These are phyloP conservation scores for Pyricularia pennisetigena DNA, from an alignment of 2,329 filamentous ascomycete species.

Conservation along the genomic window DNA sequence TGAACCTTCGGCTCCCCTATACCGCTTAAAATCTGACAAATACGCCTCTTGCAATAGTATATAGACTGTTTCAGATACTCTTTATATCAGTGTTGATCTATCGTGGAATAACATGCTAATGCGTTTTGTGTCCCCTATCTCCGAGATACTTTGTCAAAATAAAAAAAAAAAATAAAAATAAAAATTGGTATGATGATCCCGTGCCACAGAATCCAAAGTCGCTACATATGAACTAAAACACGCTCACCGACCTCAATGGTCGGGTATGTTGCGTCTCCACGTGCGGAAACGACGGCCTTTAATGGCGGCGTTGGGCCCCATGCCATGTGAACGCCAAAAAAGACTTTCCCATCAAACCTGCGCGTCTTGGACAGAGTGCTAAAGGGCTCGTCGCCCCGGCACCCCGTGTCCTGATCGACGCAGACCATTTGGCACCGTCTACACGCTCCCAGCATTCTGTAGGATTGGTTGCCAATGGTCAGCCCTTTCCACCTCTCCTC, in stretches of 20 bases:
- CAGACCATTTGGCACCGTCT: slow-evolving; percentile 94
- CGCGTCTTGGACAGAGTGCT: slow-evolving; percentile 81
- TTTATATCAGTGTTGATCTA: too few relatives aligned
- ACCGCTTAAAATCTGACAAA: too few relatives aligned
- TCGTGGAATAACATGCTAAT: background rate
- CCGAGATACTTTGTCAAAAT: background rate
- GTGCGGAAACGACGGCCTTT: slow-evolving; percentile 5
- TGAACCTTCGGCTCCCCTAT: too few relatives aligned
- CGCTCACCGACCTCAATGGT: slow-evolving; percentile 41
- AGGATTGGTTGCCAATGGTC: slow-evolving; percentile 50
- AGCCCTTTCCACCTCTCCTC: slow-evolving; percentile 72
- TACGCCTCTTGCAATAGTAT: too few relatives aligned
- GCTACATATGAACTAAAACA: slow-evolving; percentile 17
- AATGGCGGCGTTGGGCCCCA: slow-evolving; percentile 21
- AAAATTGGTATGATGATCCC: accelerated
- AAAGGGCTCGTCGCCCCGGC: slow-evolving; percentile 76
- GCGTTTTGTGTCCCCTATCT: background rate
- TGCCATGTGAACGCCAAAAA: slow-evolving; percentile 77
- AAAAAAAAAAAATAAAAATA: too few relatives aligned
- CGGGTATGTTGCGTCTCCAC: slow-evolving; percentile 23
- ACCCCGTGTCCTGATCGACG: slow-evolving; percentile 73
- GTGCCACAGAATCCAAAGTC: background rate
- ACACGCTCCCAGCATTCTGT: slow-evolving; percentile 73
- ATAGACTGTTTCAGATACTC: too few relatives aligned
- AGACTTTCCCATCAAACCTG: slow-evolving; percentile 72